Evolutionary conservation across 2,329 filamentous ascomycete genomes (phyloP).

Genomic region (Remersonia thermophila): DNA sequence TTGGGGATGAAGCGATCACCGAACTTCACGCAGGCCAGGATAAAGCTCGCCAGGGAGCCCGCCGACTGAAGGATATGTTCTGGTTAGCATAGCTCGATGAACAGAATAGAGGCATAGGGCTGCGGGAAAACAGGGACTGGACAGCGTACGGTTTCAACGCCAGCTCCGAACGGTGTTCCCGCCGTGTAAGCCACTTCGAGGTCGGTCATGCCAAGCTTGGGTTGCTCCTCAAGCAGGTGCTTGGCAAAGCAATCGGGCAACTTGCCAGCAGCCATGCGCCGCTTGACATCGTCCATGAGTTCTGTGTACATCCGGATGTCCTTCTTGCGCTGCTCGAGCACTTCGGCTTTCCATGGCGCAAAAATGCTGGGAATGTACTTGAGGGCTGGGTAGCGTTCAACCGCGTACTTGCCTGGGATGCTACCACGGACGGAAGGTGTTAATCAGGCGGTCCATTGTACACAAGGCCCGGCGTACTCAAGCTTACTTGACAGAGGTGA

Average conservation of each 20-base stretch:
- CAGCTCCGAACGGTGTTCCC: constrained; percentile 33
- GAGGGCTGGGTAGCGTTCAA: constrained; percentile 29
- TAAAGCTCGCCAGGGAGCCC: constrained; percentile 36
- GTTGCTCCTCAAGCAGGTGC: constrained; percentile 29
- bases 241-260: constrained; percentile 31
- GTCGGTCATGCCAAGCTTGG: constrained; percentile 28
- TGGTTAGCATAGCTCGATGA: too few relatives aligned
- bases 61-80: constrained; percentile 25
- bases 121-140: background rate
- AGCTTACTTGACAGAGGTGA: constrained; percentile 31
- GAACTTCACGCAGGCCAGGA: constrained; percentile 40
- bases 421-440: constrained; percentile 4
- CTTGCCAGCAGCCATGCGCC: constrained; percentile 20
- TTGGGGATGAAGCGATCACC: constrained; percentile 34
- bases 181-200: constrained; percentile 32
- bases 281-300: constrained; percentile 29
- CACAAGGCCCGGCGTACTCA: too few relatives aligned
- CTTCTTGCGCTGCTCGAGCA: constrained; percentile 23
- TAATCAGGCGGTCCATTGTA: background rate
- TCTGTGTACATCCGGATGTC: constrained; percentile 26
- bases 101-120: too few relatives aligned
- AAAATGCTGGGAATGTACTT: constrained; percentile 27
- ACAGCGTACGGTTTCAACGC: constrained; percentile 28
- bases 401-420: constrained; percentile 27
- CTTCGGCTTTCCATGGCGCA: constrained; percentile 29